phyloP scores from a whole-genome alignment of 1,284 basidiomycete species.

The Ustilago shanxiensis region DNA sequence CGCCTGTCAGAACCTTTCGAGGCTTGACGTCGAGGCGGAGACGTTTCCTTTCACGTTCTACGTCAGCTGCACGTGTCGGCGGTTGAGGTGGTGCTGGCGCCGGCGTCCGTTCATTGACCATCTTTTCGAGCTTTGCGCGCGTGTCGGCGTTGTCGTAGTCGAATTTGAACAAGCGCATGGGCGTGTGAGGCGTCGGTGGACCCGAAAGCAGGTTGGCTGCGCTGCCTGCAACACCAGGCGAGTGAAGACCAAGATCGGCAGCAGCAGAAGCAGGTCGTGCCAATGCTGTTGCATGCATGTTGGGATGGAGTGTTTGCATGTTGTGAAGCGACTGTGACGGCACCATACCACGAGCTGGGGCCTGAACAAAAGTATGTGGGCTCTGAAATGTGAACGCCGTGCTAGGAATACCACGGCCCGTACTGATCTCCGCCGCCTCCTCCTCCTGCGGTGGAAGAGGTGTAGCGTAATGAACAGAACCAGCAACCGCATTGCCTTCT shows the following conservation, averaged over 20 bases:
- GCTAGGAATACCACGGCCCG: constrained; percentile 22
- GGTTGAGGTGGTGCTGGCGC: constrained; percentile 20
- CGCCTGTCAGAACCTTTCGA: constrained; percentile 42
- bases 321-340: constrained; percentile 45
- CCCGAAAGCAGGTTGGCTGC: constrained; percentile 21
- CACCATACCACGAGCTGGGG: constrained; percentile 22
- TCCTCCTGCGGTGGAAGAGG: neutral
- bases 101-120: constrained; percentile 54
- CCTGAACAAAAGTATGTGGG: constrained; percentile 13
- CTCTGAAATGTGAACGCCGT: constrained; percentile 40
- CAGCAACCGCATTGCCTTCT: neutral
- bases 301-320: constrained; percentile 37
- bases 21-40: constrained; percentile 50
- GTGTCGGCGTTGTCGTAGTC: constrained; percentile 54
- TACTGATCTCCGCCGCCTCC: neutral
- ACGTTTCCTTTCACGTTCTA: constrained; percentile 56
- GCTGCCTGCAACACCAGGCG: constrained; percentile 11
- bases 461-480: no score
- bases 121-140: constrained; percentile 54
- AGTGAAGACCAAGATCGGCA: constrained; percentile 29
- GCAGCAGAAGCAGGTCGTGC: constrained; percentile 49
- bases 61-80: constrained; percentile 22
- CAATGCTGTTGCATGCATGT: constrained; percentile 26
- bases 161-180: constrained; percentile 60
- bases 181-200: constrained; percentile 53